Percentiles rank a stretch among this genome's conserved stretches.
phyloP scores from a whole-genome alignment of 2,329 filamentous ascomycete species.

The Talaromyces amestolkiae region DNA sequence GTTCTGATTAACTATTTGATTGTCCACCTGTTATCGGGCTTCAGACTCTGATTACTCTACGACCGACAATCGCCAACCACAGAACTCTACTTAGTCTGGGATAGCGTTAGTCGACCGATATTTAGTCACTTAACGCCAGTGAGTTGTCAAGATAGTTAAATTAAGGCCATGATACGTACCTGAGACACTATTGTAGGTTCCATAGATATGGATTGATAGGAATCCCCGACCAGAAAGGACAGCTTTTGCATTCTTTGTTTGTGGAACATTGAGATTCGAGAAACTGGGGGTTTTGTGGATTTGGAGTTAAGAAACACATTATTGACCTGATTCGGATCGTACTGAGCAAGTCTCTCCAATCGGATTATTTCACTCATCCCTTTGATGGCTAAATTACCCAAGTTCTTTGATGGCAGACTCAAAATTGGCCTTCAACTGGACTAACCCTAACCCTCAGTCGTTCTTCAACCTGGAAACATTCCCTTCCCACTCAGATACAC shows the following conservation, averaged over 20 bases:
- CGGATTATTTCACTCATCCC: background rate
- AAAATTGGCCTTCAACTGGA: background rate
- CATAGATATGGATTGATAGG: background rate
- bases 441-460: background rate
- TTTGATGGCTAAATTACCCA: background rate
- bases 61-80: background rate
- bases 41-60: background rate
- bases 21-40: background rate
- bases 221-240: background rate
- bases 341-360: background rate
- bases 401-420: background rate
- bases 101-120: background rate
- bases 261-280: background rate
- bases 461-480: background rate
- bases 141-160: background rate
- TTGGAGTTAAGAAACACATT: background rate
- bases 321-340: background rate
- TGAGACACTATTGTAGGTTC: background rate
- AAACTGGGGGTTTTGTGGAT: background rate
- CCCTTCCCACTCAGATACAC: background rate
- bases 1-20: background rate
- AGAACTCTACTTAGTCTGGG: background rate
- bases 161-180: background rate
- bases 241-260: background rate
- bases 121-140: background rate